These are phyloP conservation scores for Exophiala oligosperma DNA, from an alignment of 2,329 filamentous ascomycete species.

Conservation along the genomic window DNA sequence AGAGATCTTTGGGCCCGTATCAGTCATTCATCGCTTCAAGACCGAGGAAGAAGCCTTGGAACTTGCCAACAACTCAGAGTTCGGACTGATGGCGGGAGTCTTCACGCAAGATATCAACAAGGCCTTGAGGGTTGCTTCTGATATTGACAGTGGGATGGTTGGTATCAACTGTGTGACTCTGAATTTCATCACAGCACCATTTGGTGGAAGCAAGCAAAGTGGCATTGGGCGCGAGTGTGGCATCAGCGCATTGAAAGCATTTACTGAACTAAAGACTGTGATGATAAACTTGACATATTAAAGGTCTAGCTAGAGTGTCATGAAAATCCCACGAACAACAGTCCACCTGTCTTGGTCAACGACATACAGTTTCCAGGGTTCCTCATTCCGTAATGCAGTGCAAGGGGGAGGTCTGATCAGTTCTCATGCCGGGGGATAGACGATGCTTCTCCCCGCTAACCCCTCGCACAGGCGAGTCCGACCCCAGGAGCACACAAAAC, in stretches of 20 bases:
- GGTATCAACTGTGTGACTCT: conserved; percentile 47
- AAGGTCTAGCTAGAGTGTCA: too few relatives aligned
- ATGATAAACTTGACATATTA: conserved; percentile 1
- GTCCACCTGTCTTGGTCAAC: too few relatives aligned
- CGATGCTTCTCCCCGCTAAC: too few relatives aligned
- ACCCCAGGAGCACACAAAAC: too few relatives aligned
- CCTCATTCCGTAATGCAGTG: too few relatives aligned
- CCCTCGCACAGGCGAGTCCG: too few relatives aligned
- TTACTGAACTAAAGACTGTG: conserved; percentile 37
- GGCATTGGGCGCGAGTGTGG: conserved; percentile 53
- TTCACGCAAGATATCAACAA: conserved; percentile 42
- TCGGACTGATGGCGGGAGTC: conserved; percentile 39
- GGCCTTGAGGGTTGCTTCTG: conserved; percentile 39
- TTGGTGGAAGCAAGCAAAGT: conserved; percentile 46
- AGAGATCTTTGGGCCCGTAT: conserved; percentile 28
- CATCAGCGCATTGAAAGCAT: conserved; percentile 39
- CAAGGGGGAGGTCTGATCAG: too few relatives aligned
- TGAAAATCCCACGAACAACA: too few relatives aligned
- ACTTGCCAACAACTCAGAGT: conserved; percentile 39
- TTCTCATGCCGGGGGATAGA: too few relatives aligned
- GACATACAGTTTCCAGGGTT: too few relatives aligned
- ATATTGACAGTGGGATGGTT: conserved; percentile 44
- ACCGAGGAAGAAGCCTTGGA: conserved; percentile 40
- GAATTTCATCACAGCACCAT: conserved; percentile 39
- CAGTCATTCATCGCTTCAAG: conserved; percentile 38